These are phyloP conservation scores for Quercus ilex DNA, from an alignment of 306 rosid species.

Conservation along the genomic window DNA sequence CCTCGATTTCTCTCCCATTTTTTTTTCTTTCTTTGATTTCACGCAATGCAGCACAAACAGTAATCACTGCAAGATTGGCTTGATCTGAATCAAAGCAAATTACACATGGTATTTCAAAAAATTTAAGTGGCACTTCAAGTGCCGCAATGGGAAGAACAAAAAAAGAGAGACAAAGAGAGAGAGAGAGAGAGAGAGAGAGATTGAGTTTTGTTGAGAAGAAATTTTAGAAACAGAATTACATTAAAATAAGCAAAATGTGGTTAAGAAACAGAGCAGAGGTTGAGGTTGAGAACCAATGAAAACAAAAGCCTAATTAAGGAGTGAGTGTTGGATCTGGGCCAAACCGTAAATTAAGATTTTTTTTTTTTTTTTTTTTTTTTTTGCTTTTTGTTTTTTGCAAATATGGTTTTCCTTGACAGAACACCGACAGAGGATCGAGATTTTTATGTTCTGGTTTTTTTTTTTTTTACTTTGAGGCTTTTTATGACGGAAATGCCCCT, in stretches of 20 bases:
- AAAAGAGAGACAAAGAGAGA: too few relatives aligned
- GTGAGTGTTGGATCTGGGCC: constrained; percentile 8
- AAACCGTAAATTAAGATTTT: background rate
- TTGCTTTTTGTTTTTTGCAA: background rate
- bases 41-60: background rate
- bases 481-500: constrained; percentile 30
- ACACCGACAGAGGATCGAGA: background rate
- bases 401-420: background rate
- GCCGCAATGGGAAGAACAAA: background rate
- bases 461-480: too few relatives aligned
- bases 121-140: background rate
- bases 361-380: background rate
- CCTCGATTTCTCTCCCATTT: constrained; percentile 61
- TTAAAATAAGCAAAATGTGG: constrained; percentile 1
- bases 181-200: background rate
- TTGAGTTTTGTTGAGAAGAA: background rate
- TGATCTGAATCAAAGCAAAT: constrained; percentile 36
- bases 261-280: constrained; percentile 20
- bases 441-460: background rate
- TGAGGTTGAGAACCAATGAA: background rate
- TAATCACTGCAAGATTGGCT: background rate
- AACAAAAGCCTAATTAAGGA: constrained; percentile 12
- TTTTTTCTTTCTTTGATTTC: background rate
- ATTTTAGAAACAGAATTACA: background rate
- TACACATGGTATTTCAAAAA: constrained; percentile 13